Base-by-base conservation (phyloP, 2,329 filamentous ascomycete species). In the Colletotrichum trifolii region DNA sequence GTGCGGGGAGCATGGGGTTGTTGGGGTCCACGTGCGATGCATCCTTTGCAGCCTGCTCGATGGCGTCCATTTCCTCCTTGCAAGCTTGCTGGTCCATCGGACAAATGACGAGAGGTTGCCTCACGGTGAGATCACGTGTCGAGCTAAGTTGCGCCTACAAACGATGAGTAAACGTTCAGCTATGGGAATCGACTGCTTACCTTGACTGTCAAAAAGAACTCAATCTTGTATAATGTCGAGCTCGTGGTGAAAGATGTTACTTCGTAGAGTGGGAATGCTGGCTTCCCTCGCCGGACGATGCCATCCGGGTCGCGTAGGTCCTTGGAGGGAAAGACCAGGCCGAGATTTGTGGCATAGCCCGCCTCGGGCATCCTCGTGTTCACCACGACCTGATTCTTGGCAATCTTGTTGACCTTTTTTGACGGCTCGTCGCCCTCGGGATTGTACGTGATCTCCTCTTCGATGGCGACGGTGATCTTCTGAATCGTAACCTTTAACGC, bases 391-490 rank as follows among this genome's bases (percentile, higher is more conserved):
- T 90, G 90, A 71, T 95, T 91, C 76, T 94, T 96, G 34, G 92
- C 90, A 69, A 99, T 82, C 61, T 90, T 91, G 78, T 97, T 97
- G 70, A 93, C 83, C 77, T 97, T 97, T 69, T 93, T 92, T 38
- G 92, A 92, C 35, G 94, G 94, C 75, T 98, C 96, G 74, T 98
- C 96, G 53, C 96, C 96, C 78, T 98, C 95, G 36, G 96, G 96
- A 70, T 99, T 98, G 79, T 92, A 99, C n/a, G 96, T 96, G 64
- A 98, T 97, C 75, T 98, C 95, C 78, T 99, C 96, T 74, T 98
- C 96, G 71, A 99, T 96, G 11, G 89, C 89, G 46, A 98, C 89
- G 1, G 94, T 97, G 70, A 99, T 96, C 74, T 96, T 96, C 74
- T 94, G 91, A 73, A 99, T 96, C 47, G 93, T 95, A 57, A 98